These are phyloP conservation scores for Sungouiozyma ichnusensis DNA, from an alignment of 805 yeast species.

Conservation along the genomic window DNA sequence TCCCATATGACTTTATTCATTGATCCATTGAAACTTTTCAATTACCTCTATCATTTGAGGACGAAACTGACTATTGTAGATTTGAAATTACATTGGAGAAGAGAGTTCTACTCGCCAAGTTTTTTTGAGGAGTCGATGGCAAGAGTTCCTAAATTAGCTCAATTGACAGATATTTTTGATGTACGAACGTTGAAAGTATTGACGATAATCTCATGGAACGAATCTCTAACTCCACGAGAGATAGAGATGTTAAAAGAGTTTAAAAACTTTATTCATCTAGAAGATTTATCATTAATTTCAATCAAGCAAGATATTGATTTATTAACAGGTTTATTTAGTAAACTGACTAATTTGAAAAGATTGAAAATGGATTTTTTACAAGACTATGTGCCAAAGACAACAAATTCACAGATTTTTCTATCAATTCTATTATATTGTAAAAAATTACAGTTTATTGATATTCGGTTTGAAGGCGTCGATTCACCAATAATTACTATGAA, in stretches of 20 bases:
- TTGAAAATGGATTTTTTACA: slow-evolving; percentile 33
- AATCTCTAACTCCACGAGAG: slow-evolving; percentile 25
- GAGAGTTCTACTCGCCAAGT: slow-evolving; percentile 29
- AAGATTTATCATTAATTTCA: slow-evolving; percentile 34
- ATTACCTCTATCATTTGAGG: slow-evolving; percentile 24
- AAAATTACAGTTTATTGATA: slow-evolving; percentile 31
- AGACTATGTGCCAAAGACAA: slow-evolving; percentile 27
- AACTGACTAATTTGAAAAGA: slow-evolving; percentile 26
- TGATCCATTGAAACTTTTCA: slow-evolving; percentile 32
- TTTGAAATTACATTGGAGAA: slow-evolving; percentile 33
- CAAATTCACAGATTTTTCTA: slow-evolving; percentile 26
- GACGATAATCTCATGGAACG: slow-evolving; percentile 36
- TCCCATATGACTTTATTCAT: slow-evolving; percentile 31
- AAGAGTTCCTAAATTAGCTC: slow-evolving; percentile 13
- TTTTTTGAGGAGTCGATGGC: slow-evolving; percentile 17
- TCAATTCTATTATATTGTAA: slow-evolving; percentile 28
- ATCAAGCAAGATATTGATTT: slow-evolving; percentile 28
- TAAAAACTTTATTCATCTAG: slow-evolving; percentile 27
- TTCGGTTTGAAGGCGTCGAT: slow-evolving; percentile 29
- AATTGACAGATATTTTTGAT: slow-evolving; percentile 31
- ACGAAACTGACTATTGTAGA: slow-evolving; percentile 28
- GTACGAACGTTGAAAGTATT: slow-evolving; percentile 27
- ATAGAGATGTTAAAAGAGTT: slow-evolving; percentile 31
- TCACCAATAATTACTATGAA: slow-evolving; percentile 22
- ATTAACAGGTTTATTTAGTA: slow-evolving; percentile 26